A percentile compares a stretch with the other conserved stretches of the same genome.
Evolutionary conservation across 2,329 filamentous ascomycete species (phyloP).

Genomic region (Aspergillus sergii): DNA sequence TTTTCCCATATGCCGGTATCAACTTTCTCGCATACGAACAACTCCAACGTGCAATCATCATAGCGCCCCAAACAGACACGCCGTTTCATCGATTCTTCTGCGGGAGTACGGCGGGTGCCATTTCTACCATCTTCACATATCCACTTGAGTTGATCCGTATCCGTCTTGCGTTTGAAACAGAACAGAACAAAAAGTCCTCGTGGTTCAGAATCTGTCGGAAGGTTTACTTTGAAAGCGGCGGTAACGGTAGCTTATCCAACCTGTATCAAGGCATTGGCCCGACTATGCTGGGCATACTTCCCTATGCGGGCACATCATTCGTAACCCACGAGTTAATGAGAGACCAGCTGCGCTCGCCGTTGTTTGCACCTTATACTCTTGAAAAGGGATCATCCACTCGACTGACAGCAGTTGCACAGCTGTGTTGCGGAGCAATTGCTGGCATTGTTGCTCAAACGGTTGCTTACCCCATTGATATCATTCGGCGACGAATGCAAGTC

Average conservation of each 20-base stretch:
- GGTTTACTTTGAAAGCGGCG: background rate
- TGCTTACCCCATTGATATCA: constrained; percentile 94
- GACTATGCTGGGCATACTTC: constrained; percentile 91
- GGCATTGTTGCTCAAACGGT: constrained; percentile 88
- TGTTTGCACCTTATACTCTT: constrained; percentile 69
- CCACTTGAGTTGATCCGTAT: constrained; percentile 92
- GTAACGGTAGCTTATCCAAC: constrained; percentile 53
- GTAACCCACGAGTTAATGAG: constrained; percentile 89
- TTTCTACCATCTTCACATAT: constrained; percentile 94
- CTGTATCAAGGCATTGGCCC: constrained; percentile 95
- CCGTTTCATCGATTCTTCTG: constrained; percentile 64
- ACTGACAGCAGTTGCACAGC: constrained; percentile 84
- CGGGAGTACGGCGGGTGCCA: constrained; percentile 65
- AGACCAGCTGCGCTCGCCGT: constrained; percentile 76
- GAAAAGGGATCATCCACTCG: constrained; percentile 63
- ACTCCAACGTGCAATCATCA: constrained; percentile 78
- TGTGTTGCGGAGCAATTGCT: constrained; percentile 80
- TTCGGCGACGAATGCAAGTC: constrained; percentile 92
- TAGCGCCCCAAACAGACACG: constrained; percentile 73
- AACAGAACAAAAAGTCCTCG: constrained; percentile 41
- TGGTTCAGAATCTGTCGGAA: background rate
- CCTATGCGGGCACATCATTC: constrained; percentile 94
- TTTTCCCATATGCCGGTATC: constrained; percentile 96
- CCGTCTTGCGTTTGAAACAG: constrained; percentile 91
- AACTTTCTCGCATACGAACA: constrained; percentile 99